A percentile compares a stretch with the other conserved stretches of the same genome.
These are phyloP conservation scores for Phyllostachys edulis DNA, from an alignment of 176 grass and related monocot species.

Conservation along the genomic window DNA sequence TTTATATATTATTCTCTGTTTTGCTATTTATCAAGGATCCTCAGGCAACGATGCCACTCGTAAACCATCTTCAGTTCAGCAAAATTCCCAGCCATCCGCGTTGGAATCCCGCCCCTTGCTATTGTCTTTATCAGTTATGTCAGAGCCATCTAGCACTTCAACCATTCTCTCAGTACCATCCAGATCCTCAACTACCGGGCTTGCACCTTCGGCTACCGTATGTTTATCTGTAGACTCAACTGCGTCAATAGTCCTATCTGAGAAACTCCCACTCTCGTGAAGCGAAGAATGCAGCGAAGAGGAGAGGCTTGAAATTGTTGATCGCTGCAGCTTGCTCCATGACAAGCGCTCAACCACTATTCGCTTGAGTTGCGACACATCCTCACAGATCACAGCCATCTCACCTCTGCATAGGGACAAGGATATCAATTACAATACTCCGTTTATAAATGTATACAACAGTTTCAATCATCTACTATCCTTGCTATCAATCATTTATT, in stretches of 20 bases:
- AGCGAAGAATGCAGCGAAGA: slow-evolving; percentile 46
- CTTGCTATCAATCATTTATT: background rate
- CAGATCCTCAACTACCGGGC: background rate
- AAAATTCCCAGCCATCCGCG: slow-evolving; percentile 51
- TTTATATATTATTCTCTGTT: background rate
- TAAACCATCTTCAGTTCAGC: slow-evolving; percentile 34
- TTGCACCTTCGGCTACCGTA: slow-evolving; percentile 22
- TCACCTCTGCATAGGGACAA: slow-evolving; percentile 50
- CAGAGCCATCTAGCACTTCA: background rate
- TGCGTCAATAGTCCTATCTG: slow-evolving; percentile 7
- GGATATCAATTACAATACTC: slow-evolving; percentile 8
- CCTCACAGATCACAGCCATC: slow-evolving; percentile 52
- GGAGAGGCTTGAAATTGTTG: slow-evolving; percentile 41
- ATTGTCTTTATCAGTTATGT: background rate
- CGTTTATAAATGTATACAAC: background rate
- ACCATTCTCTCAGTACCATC: background rate
- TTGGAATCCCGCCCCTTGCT: background rate
- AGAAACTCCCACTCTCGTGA: slow-evolving; percentile 39
- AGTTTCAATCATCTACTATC: background rate
- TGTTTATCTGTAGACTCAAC: slow-evolving; percentile 31
- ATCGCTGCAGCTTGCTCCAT: slow-evolving; percentile 45
- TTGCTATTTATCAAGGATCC: background rate
- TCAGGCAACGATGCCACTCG: background rate
- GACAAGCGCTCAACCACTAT: slow-evolving; percentile 49
- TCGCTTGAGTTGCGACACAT: slow-evolving; percentile 45